Evolutionary conservation across 1,284 basidiomycete species (phyloP).

Genomic region (Sphaerobolus stellatus): DNA sequence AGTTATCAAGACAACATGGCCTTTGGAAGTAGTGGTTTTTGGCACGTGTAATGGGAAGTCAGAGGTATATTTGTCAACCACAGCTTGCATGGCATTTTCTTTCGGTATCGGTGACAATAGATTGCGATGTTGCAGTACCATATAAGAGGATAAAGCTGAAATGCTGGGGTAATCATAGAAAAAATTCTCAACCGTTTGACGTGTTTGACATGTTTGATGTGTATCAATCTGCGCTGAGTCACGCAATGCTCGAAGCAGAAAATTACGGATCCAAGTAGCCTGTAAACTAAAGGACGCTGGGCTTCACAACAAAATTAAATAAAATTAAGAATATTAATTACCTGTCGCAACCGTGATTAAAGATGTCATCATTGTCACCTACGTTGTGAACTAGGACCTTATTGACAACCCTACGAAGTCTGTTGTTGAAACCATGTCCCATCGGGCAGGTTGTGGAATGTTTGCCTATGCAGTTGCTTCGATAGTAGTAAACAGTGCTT

Average conservation of each 20-base stretch:
- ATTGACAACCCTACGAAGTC: conserved; percentile 12
- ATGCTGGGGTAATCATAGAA: conserved; percentile 3
- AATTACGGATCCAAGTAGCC: conserved; percentile 42
- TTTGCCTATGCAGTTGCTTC: conserved; percentile 15
- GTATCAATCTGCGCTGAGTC: conserved; percentile 22
- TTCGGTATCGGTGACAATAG: background rate
- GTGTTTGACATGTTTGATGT: background rate
- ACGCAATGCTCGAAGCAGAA: conserved; percentile 34
- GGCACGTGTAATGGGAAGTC: background rate
- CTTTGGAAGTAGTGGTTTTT: background rate
- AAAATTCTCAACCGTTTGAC: conserved; percentile 11
- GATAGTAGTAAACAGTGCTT: conserved; percentile 19
- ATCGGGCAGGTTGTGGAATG: conserved; percentile 14
- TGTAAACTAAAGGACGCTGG: conserved; percentile 29
- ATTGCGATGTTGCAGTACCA: too few species aligned
- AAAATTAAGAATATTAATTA: conserved; percentile 11
- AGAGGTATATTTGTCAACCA: background rate
- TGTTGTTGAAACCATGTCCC: conserved; percentile 2
- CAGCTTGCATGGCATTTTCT: background rate
- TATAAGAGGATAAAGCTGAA: too few species aligned
- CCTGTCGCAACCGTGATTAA: conserved; percentile 45
- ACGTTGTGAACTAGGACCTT: conserved; percentile 1
- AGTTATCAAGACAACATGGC: conserved; percentile 31
- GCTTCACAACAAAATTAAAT: background rate
- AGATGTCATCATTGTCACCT: conserved; percentile 38